These are phyloP conservation scores for Gracilaria domingensis DNA, from an alignment of 23 red algal genomes.

Conservation along the genomic window DNA sequence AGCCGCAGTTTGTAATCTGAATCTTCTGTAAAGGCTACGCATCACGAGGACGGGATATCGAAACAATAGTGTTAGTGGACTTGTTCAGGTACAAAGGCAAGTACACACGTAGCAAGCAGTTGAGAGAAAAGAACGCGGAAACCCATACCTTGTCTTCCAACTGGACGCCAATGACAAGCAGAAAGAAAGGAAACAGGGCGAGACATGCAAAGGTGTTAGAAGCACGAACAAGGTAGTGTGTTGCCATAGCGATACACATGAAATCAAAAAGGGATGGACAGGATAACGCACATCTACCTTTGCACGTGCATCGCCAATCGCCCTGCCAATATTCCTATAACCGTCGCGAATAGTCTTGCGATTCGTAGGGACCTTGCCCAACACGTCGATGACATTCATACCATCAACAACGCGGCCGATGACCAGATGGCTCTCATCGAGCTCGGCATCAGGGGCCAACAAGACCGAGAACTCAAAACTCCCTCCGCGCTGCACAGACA, in stretches of 20 bases:
- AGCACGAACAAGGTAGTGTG: background rate
- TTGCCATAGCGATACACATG: background rate
- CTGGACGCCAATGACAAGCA: background rate
- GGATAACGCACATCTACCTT: conserved; percentile 62
- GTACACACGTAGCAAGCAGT: background rate
- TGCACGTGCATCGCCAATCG: conserved; percentile 79
- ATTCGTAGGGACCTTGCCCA: conserved; percentile 66
- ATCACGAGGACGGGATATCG: background rate
- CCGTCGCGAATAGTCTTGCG: conserved; percentile 70
- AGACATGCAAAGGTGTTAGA: background rate
- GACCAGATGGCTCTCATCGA: conserved; percentile 67
- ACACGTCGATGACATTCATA: conserved; percentile 55
- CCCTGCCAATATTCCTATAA: conserved; percentile 67
- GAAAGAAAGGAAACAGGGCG: background rate
- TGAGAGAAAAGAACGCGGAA: background rate
- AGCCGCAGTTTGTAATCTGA: conserved; percentile 63
- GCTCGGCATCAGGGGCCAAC: background rate
- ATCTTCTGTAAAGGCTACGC: conserved; percentile 62
- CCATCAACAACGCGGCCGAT: conserved; percentile 82
- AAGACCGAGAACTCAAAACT: conserved; percentile 75
- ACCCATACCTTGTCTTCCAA: conserved; percentile 68
- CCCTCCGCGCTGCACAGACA: conserved; percentile 58
- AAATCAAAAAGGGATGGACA: background rate
- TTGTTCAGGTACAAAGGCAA: background rate
- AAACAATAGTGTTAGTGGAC: background rate